phyloP scores from a whole-genome alignment of 192 early-diverging fungal species.

The Coemansia furcata region DNA sequence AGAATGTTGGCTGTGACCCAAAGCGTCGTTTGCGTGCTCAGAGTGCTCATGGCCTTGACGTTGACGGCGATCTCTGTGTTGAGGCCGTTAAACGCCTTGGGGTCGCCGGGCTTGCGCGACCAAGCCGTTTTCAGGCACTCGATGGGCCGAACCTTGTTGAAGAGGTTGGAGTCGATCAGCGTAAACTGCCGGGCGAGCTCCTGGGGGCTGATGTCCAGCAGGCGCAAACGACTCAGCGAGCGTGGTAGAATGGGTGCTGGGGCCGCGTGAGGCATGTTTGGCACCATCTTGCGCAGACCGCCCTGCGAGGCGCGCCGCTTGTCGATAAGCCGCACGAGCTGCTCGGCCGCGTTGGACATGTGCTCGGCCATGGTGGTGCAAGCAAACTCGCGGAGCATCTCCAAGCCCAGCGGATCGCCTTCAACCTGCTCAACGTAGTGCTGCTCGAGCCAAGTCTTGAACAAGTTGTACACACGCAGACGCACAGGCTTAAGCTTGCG shows the following conservation, averaged over 20 bases:
- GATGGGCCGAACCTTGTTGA: conserved; percentile 76
- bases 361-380: conserved; percentile 67
- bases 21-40: conserved; percentile 79
- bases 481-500: conserved; percentile 87
- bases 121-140: conserved; percentile 94
- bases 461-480: conserved; percentile 90
- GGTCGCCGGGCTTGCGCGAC: conserved; percentile 62
- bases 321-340: conserved; percentile 77
- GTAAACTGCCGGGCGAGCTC: conserved; percentile 97
- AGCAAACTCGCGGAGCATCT: conserved; percentile 72
- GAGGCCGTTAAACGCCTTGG: conserved; percentile 54
- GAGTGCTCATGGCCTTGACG: conserved; percentile 83
- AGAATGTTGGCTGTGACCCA: conserved; percentile 89
- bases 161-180: conserved; percentile 83
- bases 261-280: conserved; percentile 59
- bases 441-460: conserved; percentile 96
- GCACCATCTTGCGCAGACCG: conserved; percentile 59
- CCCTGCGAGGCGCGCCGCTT: conserved; percentile 65
- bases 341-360: conserved; percentile 66
- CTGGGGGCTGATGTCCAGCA: conserved; percentile 87
- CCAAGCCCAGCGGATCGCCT: conserved; percentile 67
- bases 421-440: conserved; percentile 80
- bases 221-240: conserved; percentile 70
- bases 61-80: conserved; percentile 67
- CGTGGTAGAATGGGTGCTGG: conserved; percentile 83